Percentiles rank a stretch among this genome's conserved stretches.
Evolutionary conservation across 179 eudicot species (phyloP).

Genomic region (Silene noctiflora): DNA sequence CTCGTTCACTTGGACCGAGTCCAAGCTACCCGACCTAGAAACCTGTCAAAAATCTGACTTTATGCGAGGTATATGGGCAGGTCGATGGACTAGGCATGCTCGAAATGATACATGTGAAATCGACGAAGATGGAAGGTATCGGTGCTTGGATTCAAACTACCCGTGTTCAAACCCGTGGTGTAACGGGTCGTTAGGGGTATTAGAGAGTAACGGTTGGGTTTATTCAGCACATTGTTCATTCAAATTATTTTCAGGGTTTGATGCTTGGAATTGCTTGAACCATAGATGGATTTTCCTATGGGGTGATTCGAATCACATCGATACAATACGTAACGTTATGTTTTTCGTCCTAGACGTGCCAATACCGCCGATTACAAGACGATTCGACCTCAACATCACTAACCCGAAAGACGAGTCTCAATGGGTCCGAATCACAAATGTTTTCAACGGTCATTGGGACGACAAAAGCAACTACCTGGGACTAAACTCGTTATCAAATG

Average conservation of each 20-base stretch:
- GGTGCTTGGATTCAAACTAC: slow-evolving; percentile 44
- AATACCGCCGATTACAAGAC: slow-evolving; percentile 37
- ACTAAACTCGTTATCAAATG: slow-evolving; percentile 52
- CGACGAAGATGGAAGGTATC: slow-evolving; percentile 56
- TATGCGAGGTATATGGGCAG: slow-evolving; percentile 54
- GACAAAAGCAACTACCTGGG: slow-evolving; percentile 57
- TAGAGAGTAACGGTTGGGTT: slow-evolving; percentile 91
- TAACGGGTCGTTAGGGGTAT: slow-evolving; percentile 49
- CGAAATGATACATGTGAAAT: slow-evolving; percentile 49
- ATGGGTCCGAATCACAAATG: slow-evolving; percentile 56
- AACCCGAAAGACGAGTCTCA: slow-evolving; percentile 54
- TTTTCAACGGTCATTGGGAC: slow-evolving; percentile 75
- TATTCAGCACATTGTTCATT: slow-evolving; percentile 86
- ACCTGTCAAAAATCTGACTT: slow-evolving; percentile 50
- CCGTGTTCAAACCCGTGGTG: slow-evolving; percentile 76
- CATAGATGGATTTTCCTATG: slow-evolving; percentile 74
- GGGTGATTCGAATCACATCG: slow-evolving; percentile 93
- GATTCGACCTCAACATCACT: slow-evolving; percentile 58
- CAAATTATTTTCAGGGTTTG: slow-evolving; percentile 31
- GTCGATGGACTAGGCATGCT: slow-evolving; percentile 82
- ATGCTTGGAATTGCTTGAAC: slow-evolving; percentile 70
- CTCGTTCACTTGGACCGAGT: slow-evolving; percentile 28
- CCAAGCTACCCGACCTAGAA: slow-evolving; percentile 31
- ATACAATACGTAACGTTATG: slow-evolving; percentile 67
- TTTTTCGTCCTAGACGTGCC: slow-evolving; percentile 49